Percentiles rank a stretch among this genome's conserved stretches.
These are phyloP conservation scores for Saccharomycopsis babjevae DNA, from an alignment of 805 yeast species.

Conservation along the genomic window DNA sequence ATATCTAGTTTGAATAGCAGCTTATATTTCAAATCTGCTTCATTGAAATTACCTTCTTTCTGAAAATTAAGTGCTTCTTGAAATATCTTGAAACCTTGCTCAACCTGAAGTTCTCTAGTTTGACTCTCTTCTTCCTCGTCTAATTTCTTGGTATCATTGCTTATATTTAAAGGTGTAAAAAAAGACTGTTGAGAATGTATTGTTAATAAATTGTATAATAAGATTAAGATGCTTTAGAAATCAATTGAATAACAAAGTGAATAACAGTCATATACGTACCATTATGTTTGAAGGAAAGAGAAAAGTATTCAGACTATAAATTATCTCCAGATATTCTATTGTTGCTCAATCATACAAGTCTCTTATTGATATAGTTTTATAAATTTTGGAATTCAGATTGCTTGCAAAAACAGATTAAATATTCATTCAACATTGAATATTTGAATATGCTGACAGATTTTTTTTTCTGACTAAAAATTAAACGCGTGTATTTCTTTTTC, in stretches of 20 bases:
- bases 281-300: not conserved
- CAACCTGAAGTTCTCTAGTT: slow-evolving; percentile 82
- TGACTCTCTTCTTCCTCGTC: slow-evolving; percentile 52
- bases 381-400: too few species aligned
- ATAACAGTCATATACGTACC: not conserved
- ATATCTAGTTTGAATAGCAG: slow-evolving; percentile 62
- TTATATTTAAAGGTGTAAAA: slow-evolving; percentile 14
- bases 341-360: too few species aligned
- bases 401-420: too few species aligned
- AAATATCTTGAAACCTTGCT: slow-evolving; percentile 70
- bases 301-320: not conserved
- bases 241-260: too few species aligned
- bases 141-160: slow-evolving; percentile 2
- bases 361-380: too few species aligned
- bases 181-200: slow-evolving; percentile 6
- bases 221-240: too few species aligned
- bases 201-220: not conserved
- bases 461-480: too few species aligned
- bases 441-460: too few species aligned
- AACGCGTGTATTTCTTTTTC: too few species aligned
- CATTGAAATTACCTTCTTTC: slow-evolving; percentile 35
- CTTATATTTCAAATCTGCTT: slow-evolving; percentile 47
- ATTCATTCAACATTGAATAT: too few species aligned
- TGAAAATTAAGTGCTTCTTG: slow-evolving; percentile 61
- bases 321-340: not conserved